A percentile compares a stretch with the other conserved stretches of the same genome.
phyloP scores from a whole-genome alignment of 441 rosid genomes.

The Aquilaria agallochum region DNA sequence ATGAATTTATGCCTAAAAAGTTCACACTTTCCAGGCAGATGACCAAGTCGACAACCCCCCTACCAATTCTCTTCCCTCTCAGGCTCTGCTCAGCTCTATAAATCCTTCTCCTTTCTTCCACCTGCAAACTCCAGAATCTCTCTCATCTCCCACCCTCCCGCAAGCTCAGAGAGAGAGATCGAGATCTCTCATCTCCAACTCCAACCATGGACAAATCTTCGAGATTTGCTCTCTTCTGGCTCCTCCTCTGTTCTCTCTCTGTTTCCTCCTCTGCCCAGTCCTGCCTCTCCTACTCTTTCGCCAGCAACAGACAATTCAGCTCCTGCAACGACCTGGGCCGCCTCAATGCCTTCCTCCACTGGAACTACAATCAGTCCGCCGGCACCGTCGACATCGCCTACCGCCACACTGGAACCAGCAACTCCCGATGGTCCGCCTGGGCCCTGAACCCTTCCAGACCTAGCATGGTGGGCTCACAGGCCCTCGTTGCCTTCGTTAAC shows the following conservation, averaged over 20 bases:
- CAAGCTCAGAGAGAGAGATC: no score
- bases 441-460: slow-evolving; percentile 51
- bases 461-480: slow-evolving; percentile 45
- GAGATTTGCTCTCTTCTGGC: slow-evolving; percentile 12
- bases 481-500: slow-evolving; percentile 53
- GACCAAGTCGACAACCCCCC: background rate
- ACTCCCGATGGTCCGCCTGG: slow-evolving; percentile 60
- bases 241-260: slow-evolving; percentile 15
- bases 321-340: slow-evolving; percentile 42
- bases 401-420: slow-evolving; percentile 41
- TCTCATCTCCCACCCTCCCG: no score
- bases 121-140: no score
- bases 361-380: slow-evolving; percentile 40
- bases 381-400: slow-evolving; percentile 50
- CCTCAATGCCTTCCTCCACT: slow-evolving; percentile 56
- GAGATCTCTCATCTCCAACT: no score
- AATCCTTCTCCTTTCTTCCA: no score
- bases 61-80: background rate
- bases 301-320: slow-evolving; percentile 22
- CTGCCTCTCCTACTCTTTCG: slow-evolving; percentile 35
- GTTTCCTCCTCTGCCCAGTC: slow-evolving; percentile 34
- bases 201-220: slow-evolving; percentile 20
- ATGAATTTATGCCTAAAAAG: background rate
- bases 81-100: background rate
- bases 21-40: background rate